A percentile compares a stretch with the other conserved stretches of the same genome.
Conservation (phyloP, 2,329 filamentous ascomycete genomes). For the Leptosphaerulina australis region DNA sequence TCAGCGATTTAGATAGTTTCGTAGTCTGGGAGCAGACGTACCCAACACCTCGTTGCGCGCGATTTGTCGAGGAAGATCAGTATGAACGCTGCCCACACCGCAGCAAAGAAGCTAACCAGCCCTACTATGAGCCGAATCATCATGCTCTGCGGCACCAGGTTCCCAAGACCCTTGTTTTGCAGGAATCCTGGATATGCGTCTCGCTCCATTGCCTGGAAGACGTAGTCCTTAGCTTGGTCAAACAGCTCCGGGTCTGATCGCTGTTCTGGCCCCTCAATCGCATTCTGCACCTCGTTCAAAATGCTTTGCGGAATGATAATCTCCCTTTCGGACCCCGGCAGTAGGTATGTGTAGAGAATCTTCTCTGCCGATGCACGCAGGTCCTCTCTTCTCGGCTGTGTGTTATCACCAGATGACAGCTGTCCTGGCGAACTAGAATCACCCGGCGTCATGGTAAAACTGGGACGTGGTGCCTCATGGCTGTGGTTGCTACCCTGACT, state of each 20-base stretch:
- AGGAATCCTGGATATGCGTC: slow-evolving; percentile 99
- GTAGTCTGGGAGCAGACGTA: slow-evolving; percentile 55
- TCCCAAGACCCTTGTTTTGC: slow-evolving; percentile 91
- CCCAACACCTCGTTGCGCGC: slow-evolving; percentile 79
- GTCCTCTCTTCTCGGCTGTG: slow-evolving; percentile 66
- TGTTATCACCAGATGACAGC: slow-evolving; percentile 42
- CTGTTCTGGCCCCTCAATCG: slow-evolving; percentile 82
- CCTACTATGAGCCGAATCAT: slow-evolving; percentile 85
- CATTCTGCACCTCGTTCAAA: slow-evolving; percentile 79
- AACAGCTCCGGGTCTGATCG: slow-evolving; percentile 97
- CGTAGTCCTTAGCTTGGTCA: slow-evolving; percentile 96
- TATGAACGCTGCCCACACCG: slow-evolving; percentile 91
- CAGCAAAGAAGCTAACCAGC: slow-evolving; percentile 84
- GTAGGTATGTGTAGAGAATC: slow-evolving; percentile 96
- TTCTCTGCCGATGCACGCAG: slow-evolving; percentile 94
- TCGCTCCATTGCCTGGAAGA: slow-evolving; percentile 99
- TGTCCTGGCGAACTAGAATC: slow-evolving; percentile 63
- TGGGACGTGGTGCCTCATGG: slow-evolving; percentile 59
- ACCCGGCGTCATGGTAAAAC: slow-evolving; percentile 67
- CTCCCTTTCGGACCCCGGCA: slow-evolving; percentile 94
- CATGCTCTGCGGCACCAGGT: slow-evolving; percentile 89
- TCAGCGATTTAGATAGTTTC: slow-evolving; percentile 2
- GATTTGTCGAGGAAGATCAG: slow-evolving; percentile 88
- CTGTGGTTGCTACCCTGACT: slow-evolving; percentile 60
- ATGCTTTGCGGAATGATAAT: slow-evolving; percentile 91